phyloP scores from a whole-genome alignment of 345 rosid genomes.

The Populus davidiana region DNA sequence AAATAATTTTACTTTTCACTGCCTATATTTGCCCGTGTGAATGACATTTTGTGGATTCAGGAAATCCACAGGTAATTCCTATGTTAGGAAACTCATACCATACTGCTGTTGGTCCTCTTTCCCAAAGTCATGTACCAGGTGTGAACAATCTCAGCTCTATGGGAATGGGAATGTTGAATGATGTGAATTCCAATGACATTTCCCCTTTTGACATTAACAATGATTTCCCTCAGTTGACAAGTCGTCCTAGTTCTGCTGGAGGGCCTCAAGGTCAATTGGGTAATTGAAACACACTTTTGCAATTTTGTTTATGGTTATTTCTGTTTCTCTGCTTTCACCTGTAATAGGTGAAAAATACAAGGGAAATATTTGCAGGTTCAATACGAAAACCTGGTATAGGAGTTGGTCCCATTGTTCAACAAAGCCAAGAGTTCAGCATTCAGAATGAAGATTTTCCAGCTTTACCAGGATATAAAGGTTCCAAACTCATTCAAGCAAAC shows the following conservation, averaged over 20 bases:
- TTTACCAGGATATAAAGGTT: conserved; percentile 96
- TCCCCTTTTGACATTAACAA: conserved; percentile 91
- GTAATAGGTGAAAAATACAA: conserved; percentile 11
- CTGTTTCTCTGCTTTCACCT: neutral
- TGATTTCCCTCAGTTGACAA: conserved; percentile 89
- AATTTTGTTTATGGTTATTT: conserved; percentile 7
- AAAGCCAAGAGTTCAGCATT: conserved; percentile 98
- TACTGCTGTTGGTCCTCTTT: conserved; percentile 73
- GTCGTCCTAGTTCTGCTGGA: conserved; percentile 96
- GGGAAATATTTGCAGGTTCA: conserved; percentile 54
- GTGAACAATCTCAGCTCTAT: conserved; percentile 78
- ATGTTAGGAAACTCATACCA: conserved; percentile 80
- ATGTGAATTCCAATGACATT: conserved; percentile 69
- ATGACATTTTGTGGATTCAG: conserved; percentile 47
- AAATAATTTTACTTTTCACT: neutral
- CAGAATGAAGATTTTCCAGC: conserved; percentile 99
- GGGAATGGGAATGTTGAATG: conserved; percentile 92
- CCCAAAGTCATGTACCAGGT: conserved; percentile 81
- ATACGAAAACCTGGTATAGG: conserved; percentile 85
- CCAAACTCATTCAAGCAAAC: conserved; percentile 14
- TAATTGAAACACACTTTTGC: conserved; percentile 23
- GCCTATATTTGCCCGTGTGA: conserved; percentile 10
- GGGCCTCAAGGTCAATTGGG: conserved; percentile 99
- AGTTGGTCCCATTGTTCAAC: conserved; percentile 82
- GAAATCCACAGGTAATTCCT: conserved; percentile 88